Percentiles rank a stretch among this genome's conserved stretches.
Conservation (phyloP, 495 filamentous ascomycete species). For the Aspergillus bertholletiae region DNA sequence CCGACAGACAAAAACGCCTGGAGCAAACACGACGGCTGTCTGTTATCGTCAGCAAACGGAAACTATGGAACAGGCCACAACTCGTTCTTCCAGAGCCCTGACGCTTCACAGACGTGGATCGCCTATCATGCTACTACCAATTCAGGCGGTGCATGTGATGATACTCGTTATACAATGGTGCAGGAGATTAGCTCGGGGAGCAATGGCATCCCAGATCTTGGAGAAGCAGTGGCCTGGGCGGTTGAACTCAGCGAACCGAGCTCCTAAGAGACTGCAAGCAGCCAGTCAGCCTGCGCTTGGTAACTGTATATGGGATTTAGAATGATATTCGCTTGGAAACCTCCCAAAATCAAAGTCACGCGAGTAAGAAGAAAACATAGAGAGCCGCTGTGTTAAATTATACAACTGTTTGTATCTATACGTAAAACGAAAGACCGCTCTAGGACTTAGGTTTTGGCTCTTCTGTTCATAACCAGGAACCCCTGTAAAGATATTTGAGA, state of each 20-base stretch:
- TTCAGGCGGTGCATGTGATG: conserved; percentile 37
- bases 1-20: conserved; percentile 35
- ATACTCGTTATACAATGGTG: conserved; percentile 47
- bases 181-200: conserved; percentile 42
- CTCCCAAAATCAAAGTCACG: too few relatives aligned
- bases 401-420: too few relatives aligned
- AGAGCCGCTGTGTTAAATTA: too few relatives aligned
- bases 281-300: too few relatives aligned
- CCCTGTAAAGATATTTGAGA: too few relatives aligned
- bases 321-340: neutral
- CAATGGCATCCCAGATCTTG: conserved; percentile 47
- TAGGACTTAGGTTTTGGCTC: too few relatives aligned
- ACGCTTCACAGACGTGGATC: conserved; percentile 45
- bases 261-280: neutral
- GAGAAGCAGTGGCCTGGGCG: conserved; percentile 21
- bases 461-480: too few relatives aligned
- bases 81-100: conserved; percentile 40
- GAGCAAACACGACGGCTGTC: conserved; percentile 35
- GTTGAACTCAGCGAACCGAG: neutral
- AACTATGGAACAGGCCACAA: conserved; percentile 56
- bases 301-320: neutral
- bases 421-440: too few relatives aligned
- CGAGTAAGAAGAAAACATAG: too few relatives aligned
- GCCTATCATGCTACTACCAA: conserved; percentile 48
- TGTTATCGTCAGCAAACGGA: conserved; percentile 38